Evolutionary conservation across 768 basidiomycete genomes (phyloP), one percentile per base, ranked within the genome.

Genomic region (Hemileccinum impolitum): DNA sequence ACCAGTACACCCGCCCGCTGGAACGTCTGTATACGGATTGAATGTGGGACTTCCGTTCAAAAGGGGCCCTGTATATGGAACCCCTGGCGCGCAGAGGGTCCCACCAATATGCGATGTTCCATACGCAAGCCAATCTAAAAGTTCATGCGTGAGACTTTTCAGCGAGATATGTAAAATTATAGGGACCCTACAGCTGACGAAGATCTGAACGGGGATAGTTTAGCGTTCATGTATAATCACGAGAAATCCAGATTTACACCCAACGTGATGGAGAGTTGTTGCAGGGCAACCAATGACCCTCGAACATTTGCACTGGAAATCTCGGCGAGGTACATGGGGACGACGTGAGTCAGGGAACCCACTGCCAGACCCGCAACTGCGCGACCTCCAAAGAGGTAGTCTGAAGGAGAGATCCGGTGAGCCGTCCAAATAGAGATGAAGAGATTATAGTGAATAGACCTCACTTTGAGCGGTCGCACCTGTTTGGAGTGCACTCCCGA

Each of bases 231-330:
- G 19, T 6, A 39, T 14, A 37, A 31, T 3, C 19, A 21, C n/a
- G 18, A 28, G 13, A 36, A 47, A 37, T 36, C 53, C 39, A 46
- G 39, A 56, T 56, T 39, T 40, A 71, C 71, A n/a, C 70, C 70
- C 8, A 64, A 46, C 28, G 67, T 69, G 8, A 71, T 70, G 18
- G 66, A 51, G 5, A 71, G 57, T 43, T 72, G 70, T 31, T 70
- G 68, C 18, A 71, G 53, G 15, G 70, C 57, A 32, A 72, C 68
- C 30, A 72, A 44, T 4, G 69, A 67, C 37, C 70, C 70, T 39
- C 70, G 68, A 23, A 70, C 50, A 17, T 70, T 70, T 10, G 67
- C 60, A n/a, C 65, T 71, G 2, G 70, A 70, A 25, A 72, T 72
- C 54, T 71, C 70, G 37, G 69, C 71, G 50, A 71, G 45, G 41